A percentile compares a stretch with the other conserved stretches of the same genome.
Conservation (phyloP, 371 early-diverging fungal genomes). For the Rhizomucor pusillus region DNA sequence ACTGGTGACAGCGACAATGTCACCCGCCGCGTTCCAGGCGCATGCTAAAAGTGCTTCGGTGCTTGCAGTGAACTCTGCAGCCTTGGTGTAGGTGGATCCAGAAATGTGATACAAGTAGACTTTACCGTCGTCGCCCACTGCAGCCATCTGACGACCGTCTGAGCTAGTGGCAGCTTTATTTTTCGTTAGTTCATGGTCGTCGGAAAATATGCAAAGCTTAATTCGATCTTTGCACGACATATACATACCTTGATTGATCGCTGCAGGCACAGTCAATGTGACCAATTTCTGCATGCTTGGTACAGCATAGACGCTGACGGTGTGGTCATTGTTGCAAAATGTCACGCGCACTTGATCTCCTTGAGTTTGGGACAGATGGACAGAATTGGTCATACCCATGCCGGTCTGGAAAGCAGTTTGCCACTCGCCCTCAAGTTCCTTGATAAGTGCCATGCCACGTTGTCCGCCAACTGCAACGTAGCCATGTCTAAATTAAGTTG, state of each 20-base stretch:
- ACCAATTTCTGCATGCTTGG: conserved; percentile 64
- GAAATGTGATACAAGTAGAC: conserved; percentile 59
- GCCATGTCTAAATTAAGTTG: conserved; percentile 17
- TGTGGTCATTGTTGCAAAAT: conserved; percentile 91
- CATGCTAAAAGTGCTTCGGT: conserved; percentile 30
- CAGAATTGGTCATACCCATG: conserved; percentile 20
- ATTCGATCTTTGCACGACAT: conserved; percentile 5
- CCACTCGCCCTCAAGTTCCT: conserved; percentile 9
- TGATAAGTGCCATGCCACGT: conserved; percentile 18
- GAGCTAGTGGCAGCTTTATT: conserved; percentile 80
- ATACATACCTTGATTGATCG: conserved; percentile 73
- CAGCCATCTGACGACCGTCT: conserved; percentile 74
- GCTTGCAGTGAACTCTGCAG: background rate
- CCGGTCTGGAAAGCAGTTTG: conserved; percentile 12
- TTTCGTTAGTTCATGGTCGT: no score
- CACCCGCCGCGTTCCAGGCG: conserved; percentile 71
- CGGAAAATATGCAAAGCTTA: conserved; percentile 3
- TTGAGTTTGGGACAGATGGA: conserved; percentile 6
- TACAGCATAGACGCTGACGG: conserved; percentile 76
- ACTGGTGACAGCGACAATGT: conserved; percentile 72
- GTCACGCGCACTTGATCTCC: conserved; percentile 36
- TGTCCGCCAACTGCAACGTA: conserved; percentile 19
- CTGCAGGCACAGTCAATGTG: conserved; percentile 67
- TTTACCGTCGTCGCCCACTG: conserved; percentile 82
- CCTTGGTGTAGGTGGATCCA: no score